Evolutionary conservation across 345 rosid genomes (phyloP).

Genomic region (Noccaea caerulescens): DNA sequence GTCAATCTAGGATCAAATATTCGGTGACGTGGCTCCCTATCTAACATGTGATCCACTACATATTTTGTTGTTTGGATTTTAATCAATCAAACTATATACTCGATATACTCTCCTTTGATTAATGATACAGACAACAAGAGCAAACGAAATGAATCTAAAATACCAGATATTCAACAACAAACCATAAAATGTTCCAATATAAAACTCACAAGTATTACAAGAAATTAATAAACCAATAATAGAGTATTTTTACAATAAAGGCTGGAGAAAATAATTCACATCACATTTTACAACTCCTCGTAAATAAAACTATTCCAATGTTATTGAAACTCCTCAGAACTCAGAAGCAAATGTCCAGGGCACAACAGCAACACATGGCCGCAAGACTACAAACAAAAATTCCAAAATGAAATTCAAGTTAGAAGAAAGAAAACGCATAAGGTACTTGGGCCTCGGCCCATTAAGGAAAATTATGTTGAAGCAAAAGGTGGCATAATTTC

Average conservation of each 20-base stretch:
- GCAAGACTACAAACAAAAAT: slow-evolving; percentile 39
- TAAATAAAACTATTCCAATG: background rate
- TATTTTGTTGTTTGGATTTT: no score
- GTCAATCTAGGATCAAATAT: background rate
- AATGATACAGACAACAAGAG: background rate
- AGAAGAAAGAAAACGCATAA: background rate
- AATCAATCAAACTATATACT: no score
- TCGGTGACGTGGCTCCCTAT: background rate
- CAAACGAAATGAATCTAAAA: background rate
- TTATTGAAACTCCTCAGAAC: slow-evolving; percentile 21
- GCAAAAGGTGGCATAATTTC: background rate
- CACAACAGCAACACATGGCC: slow-evolving; percentile 48
- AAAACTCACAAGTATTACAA: background rate
- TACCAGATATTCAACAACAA: background rate
- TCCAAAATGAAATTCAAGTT: background rate
- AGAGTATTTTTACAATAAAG: slow-evolving; percentile 5
- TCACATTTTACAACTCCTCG: slow-evolving; percentile 5
- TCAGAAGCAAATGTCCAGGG: slow-evolving; percentile 41
- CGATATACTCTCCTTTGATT: background rate
- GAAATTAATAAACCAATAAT: slow-evolving; percentile 20
- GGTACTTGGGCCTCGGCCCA: background rate
- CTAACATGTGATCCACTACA: no score
- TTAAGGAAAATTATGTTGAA: background rate
- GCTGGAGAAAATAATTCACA: slow-evolving; percentile 22
- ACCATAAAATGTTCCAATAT: slow-evolving; percentile 3